phyloP scores from a whole-genome alignment of 2,329 filamentous ascomycete species.

The Cladosporium oxysporum region DNA sequence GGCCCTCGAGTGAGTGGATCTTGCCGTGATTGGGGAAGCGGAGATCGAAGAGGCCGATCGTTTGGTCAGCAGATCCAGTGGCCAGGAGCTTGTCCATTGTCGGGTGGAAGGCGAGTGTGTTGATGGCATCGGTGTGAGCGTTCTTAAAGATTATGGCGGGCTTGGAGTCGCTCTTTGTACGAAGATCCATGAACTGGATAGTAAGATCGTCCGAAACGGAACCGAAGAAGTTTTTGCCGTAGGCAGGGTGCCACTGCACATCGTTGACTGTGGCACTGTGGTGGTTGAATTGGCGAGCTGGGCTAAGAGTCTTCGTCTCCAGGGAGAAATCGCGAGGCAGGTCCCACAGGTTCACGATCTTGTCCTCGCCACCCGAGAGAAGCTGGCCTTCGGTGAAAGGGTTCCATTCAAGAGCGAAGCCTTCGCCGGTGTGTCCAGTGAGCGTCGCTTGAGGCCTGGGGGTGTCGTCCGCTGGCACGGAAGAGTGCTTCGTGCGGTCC shows the following conservation, averaged over 20 bases:
- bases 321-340: conserved; percentile 70
- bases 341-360: conserved; percentile 91
- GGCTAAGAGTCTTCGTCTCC: conserved; percentile 68
- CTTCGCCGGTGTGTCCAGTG: conserved; percentile 81
- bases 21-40: conserved; percentile 70
- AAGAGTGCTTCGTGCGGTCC: conserved; percentile 91
- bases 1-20: conserved; percentile 84
- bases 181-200: conserved; percentile 87
- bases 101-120: conserved; percentile 93
- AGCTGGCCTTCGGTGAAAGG: conserved; percentile 79
- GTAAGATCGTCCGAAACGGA: conserved; percentile 95
- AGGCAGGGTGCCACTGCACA: conserved; percentile 89
- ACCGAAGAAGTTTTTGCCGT: conserved; percentile 75
- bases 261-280: conserved; percentile 94
- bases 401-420: conserved; percentile 92
- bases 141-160: conserved; percentile 64
- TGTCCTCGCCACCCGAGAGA: conserved; percentile 88
- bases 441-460: conserved; percentile 83
- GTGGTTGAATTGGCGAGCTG: conserved; percentile 76
- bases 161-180: conserved; percentile 58
- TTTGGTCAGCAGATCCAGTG: conserved; percentile 93
- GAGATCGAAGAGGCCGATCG: conserved; percentile 92
- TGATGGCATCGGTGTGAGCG: conserved; percentile 90
- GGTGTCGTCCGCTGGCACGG: conserved; percentile 63
- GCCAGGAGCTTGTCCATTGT: conserved; percentile 86